A percentile compares a stretch with the other conserved stretches of the same genome.
Evolutionary conservation across 768 basidiomycete species (phyloP).

Genomic region (Hypholoma sublateritium): DNA sequence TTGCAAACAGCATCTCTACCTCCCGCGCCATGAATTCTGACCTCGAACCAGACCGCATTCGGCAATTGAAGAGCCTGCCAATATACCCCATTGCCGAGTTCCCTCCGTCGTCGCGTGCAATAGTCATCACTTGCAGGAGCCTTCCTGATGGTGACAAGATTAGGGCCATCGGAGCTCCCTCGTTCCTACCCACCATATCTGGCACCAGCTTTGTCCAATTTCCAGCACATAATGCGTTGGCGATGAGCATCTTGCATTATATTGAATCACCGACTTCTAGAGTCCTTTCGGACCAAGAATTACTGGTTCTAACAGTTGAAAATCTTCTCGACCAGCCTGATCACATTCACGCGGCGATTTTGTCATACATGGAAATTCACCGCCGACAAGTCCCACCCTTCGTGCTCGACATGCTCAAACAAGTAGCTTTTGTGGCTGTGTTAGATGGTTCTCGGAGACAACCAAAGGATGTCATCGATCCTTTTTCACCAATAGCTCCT

Average conservation of each 20-base stretch:
- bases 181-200: not conserved
- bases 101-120: not conserved
- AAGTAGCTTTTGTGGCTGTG: constrained; percentile 26
- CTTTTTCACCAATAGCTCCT: constrained; percentile 25
- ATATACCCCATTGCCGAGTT: constrained; percentile 28
- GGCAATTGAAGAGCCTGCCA: constrained; percentile 20
- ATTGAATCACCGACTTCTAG: constrained; percentile 20
- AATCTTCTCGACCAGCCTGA: constrained; percentile 28
- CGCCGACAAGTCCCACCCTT: constrained; percentile 25
- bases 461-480: constrained; percentile 31
- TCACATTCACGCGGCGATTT: constrained; percentile 23
- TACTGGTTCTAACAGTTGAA: constrained; percentile 26
- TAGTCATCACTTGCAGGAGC: constrained; percentile 3
- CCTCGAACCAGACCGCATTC: constrained; percentile 5
- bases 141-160: not conserved
- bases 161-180: not conserved
- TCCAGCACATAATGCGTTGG: constrained; percentile 9
- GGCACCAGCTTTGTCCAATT: not conserved
- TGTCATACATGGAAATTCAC: constrained; percentile 26
- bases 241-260: constrained; percentile 21
- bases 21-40: constrained; percentile 5
- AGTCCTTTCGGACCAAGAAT: constrained; percentile 20
- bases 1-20: constrained; percentile 5
- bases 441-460: constrained; percentile 15
- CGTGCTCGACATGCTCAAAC: constrained; percentile 19